Base-by-base conservation (phyloP, 2,329 filamentous ascomycete genomes). In the Akanthomyces muscarius region DNA sequence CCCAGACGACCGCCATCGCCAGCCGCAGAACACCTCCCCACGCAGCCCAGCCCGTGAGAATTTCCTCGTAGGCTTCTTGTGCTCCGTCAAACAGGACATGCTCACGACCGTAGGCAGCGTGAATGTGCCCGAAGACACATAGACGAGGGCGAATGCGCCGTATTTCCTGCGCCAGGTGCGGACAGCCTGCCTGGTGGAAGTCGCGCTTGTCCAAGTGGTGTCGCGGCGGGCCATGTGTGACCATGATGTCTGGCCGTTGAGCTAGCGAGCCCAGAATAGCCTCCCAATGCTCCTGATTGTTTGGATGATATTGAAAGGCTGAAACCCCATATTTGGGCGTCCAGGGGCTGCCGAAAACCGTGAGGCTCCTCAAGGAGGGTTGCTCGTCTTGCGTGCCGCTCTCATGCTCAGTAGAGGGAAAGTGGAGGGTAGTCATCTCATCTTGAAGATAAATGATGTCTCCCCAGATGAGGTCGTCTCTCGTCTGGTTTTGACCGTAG, bases 281-380 rank as follows among this genome's bases (percentile, higher is more conserved):
- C 1, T 54, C 42, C 69, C 68, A 71, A 14, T 66, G 63, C 0
- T 18, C 10, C 2, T 51, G 59, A 23, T 63, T 28, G 23, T 66
- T 53, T 2, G 68, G 66, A 1, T 33, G 50, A 33, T 72, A 72
- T 47, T 72, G 70, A 36, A 72, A 72, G 4, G 68, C 69, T 4
- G 67, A 71, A 13, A 50, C 47, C 18, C 68, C 68, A 25, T 69
- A 69, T 21, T 30, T 53, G 8, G 68, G 67, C 1, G 68, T 72
- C 65, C 66, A 71, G 0, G 68, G 68, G 36, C 67, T 66, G 14
- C 70, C 70, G 42, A 66, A 70, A 13, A 71, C 53, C 1, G 59
- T 62, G n/a, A 71, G 4, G 2, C 21, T 56, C 28, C 56, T 61
- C 36, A 1, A 10, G 18, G 8, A 41, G 4, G 38, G 58, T 25